Base-by-base conservation (phyloP, 1,139 yeast genomes). In the Taphrina populina region DNA sequence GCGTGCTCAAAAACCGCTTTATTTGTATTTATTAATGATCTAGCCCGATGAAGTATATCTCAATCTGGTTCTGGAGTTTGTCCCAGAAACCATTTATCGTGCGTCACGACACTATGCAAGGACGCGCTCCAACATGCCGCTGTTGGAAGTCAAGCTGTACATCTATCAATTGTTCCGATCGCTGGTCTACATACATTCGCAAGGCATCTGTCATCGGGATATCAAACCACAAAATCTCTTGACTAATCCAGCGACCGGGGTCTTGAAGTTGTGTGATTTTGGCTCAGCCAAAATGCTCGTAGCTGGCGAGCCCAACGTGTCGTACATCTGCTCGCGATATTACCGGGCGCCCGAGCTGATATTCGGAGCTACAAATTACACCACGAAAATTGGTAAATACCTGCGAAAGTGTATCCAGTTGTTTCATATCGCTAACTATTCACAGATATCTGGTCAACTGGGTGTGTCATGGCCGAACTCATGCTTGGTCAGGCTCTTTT, bases 381-480 rank as follows among this genome's bases (percentile, higher is more conserved):
- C 98, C n/a, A 88, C 96, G 39, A 90, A 90, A 71, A 92, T 92
- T 64, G 60, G 52, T 53, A 37, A n/a, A 17, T 4, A 4, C 6
- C 17, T 5, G 21, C 6, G 8, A 10, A 13, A 10, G 6, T 8
- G 36, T 6, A 27, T 5, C 30, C 13, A 15, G 8, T n/a, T 21
- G 43, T n/a, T n/a, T 40, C 8, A 32, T 4, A 40, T 4, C 8
- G 5, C 27, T 26, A 15, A 30, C 13, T 4, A 20, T 15, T 32
- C 21, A 7, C 37, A 53, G 98, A 92, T 70, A 82, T 92, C 57
- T 92, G 98, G 98, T 87, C 96, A 17, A 90, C 95, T 10, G 96
- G 96, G 19, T 92, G 98, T 73, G 98, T 92, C 34, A 88, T 92
- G 88, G 97, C 97, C 3, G 98, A 92, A 71, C 75, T 92, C 66